Conservation (phyloP, 1,284 basidiomycete genomes). For the Tilletia horrida region DNA sequence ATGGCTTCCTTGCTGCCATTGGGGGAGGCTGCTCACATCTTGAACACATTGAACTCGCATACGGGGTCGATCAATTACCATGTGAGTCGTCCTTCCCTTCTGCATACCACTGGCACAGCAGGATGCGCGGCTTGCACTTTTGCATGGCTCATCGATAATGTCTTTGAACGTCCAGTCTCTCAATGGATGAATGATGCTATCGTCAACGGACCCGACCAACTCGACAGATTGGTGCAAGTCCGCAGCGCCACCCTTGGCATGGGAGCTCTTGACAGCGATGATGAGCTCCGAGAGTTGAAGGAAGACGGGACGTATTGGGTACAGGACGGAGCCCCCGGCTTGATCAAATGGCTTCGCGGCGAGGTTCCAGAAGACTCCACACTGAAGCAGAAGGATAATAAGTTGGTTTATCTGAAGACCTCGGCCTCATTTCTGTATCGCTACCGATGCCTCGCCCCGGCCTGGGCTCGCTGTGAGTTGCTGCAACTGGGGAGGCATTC, state of each 20-base stretch:
- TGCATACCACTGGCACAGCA: no score
- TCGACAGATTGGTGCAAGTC: not conserved
- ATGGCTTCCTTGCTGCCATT: not conserved
- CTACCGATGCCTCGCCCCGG: not conserved
- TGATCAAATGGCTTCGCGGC: slow-evolving; percentile 11
- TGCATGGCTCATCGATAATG: not conserved
- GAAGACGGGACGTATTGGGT: not conserved
- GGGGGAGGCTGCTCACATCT: not conserved
- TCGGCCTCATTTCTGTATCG: slow-evolving; percentile 7
- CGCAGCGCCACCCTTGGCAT: slow-evolving; percentile 8
- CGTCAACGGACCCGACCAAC: slow-evolving; percentile 7
- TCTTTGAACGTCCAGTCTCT: not conserved
- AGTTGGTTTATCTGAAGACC: slow-evolving; percentile 2
- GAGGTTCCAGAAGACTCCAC: not conserved
- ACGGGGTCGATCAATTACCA: not conserved
- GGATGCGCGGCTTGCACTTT: not conserved
- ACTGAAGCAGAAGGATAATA: not conserved
- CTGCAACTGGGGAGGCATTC: not conserved
- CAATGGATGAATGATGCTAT: not conserved
- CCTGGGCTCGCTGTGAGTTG: slow-evolving; percentile 7
- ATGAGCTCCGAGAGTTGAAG: not conserved
- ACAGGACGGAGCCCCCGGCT: not conserved
- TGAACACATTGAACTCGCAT: not conserved
- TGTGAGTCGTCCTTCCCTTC: not conserved
- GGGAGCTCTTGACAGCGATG: not conserved